Conservation (phyloP, 257 asterid species). For the Nicotiana tomentosiformis region DNA sequence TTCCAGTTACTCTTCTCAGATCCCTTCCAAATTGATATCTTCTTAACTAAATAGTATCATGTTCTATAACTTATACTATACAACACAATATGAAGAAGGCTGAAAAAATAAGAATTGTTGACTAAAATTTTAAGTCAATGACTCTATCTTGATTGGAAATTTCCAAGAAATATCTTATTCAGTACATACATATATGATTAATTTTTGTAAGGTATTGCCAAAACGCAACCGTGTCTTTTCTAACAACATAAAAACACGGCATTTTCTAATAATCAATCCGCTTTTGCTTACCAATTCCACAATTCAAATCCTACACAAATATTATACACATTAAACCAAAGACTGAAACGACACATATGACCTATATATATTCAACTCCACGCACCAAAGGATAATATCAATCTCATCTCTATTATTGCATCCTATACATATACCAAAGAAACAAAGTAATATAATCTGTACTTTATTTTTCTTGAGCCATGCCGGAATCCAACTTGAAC, state of each 20-base stretch:
- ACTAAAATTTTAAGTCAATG: background rate
- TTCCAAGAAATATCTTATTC: background rate
- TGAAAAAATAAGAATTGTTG: background rate
- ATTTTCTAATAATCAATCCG: background rate
- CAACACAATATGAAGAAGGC: background rate
- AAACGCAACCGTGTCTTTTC: background rate
- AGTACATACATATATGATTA: background rate
- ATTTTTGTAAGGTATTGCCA: background rate
- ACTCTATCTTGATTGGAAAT: background rate
- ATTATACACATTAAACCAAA: background rate
- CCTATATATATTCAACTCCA: background rate
- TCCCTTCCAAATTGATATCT: background rate
- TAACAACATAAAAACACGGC: background rate
- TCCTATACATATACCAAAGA: background rate
- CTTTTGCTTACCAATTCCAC: slow-evolving; percentile 11
- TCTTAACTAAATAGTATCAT: background rate
- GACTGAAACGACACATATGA: background rate
- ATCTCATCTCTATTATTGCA: background rate
- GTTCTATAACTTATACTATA: background rate
- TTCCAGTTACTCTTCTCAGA: background rate
- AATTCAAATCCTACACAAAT: background rate
- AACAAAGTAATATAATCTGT: too few relatives aligned
- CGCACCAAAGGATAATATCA: background rate
- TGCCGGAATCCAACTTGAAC: slow-evolving; percentile 33
- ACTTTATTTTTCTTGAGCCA: background rate